Evolutionary conservation across 2,329 filamentous ascomycete genomes (phyloP), one percentile per base, ranked within the genome.

Genomic region (Westerdykella ornata): DNA sequence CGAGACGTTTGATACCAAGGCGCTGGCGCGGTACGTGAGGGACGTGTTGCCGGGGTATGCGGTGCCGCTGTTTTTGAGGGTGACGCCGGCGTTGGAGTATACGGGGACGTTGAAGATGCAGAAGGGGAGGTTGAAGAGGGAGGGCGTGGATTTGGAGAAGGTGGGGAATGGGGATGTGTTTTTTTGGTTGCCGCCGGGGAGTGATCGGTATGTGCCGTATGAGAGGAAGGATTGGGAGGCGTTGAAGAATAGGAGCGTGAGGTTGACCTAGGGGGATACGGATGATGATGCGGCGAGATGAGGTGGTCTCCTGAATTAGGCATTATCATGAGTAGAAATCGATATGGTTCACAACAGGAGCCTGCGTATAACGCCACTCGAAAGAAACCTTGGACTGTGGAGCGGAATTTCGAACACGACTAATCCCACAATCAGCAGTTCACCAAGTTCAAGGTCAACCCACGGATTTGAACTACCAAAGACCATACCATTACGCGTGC

Each of bases 31-130:
- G 5, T 68, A 72, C 52, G 68, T 62, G 2, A 53, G 62, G 19
- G 51, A 50, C 1, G 52, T 51, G 9, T 54, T 73, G n/a, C 70
- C 70, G 9, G 54, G 67, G 2, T 73, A 72, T 48, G 70, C 70
- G 12, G 67, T 72, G 4, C 70, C 70, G 1, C 38, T 72, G 0
- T 73, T 72, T 42, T 15, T 73, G 13, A 52, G 70, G 9, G 45
- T 72, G 0, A 67, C 62, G 4, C 48, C 53, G 28, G 55, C 56
- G 36, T 51, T 72, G 16, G 69, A 70, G 39, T 70, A 71, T 42
- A 72, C 69, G 12, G 68, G 65, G 3, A 72, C 69, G 6, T 49
- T 71, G 55, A 72, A 72, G 57, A 51, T 72, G 12, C 68, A 69
- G 48, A 72, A 73, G 41, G 64, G 65, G 2, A 60, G 59, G 18